A percentile compares a stretch with the other conserved stretches of the same genome.
Conservation (phyloP, 495 filamentous ascomycete genomes). For the Copromyces sp. region DNA sequence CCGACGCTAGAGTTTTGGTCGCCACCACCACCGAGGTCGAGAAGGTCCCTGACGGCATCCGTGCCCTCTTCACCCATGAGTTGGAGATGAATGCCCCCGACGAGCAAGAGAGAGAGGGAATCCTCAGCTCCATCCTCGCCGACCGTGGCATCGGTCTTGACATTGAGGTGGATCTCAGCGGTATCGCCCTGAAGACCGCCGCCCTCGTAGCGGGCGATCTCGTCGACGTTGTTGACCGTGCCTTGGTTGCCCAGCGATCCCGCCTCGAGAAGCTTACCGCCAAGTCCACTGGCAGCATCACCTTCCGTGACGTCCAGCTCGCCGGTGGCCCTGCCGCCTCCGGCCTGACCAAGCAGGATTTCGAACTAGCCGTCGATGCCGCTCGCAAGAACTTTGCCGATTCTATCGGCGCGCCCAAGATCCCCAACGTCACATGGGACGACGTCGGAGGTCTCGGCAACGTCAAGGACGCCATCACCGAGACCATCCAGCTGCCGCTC, state of each 20-base stretch:
- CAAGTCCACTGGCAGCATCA: slow-evolving; percentile 37
- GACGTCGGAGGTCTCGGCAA: slow-evolving; percentile 91
- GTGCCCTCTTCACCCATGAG: slow-evolving; percentile 90
- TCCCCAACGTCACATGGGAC: slow-evolving; percentile 92
- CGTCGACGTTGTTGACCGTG: slow-evolving; percentile 87
- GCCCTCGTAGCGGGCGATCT: slow-evolving; percentile 91
- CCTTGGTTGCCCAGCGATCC: slow-evolving; percentile 59
- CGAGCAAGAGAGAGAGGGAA: slow-evolving; percentile 83
- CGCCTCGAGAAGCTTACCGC: slow-evolving; percentile 61
- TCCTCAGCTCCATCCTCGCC: slow-evolving; percentile 65
- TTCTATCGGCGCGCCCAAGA: slow-evolving; percentile 94
- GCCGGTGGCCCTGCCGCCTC: slow-evolving; percentile 76
- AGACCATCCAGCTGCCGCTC: slow-evolving; percentile 91
- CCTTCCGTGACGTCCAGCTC: slow-evolving; percentile 70
- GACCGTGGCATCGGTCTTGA: slow-evolving; percentile 63
- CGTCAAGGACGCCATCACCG: slow-evolving; percentile 90
- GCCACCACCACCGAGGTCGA: slow-evolving; percentile 93
- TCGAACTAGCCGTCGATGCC: slow-evolving; percentile 82
- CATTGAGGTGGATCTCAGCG: slow-evolving; percentile 68
- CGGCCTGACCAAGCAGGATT: slow-evolving; percentile 76
- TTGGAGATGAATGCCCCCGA: slow-evolving; percentile 89
- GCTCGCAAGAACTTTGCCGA: slow-evolving; percentile 97
- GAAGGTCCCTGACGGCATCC: slow-evolving; percentile 79
- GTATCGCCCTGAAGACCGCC: slow-evolving; percentile 87
- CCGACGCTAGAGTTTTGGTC: slow-evolving; percentile 65